Percentiles rank a stretch among this genome's conserved stretches.
These are phyloP conservation scores for Coleophoma eucalyptorum DNA, from an alignment of 2,329 filamentous ascomycete species.

Conservation along the genomic window DNA sequence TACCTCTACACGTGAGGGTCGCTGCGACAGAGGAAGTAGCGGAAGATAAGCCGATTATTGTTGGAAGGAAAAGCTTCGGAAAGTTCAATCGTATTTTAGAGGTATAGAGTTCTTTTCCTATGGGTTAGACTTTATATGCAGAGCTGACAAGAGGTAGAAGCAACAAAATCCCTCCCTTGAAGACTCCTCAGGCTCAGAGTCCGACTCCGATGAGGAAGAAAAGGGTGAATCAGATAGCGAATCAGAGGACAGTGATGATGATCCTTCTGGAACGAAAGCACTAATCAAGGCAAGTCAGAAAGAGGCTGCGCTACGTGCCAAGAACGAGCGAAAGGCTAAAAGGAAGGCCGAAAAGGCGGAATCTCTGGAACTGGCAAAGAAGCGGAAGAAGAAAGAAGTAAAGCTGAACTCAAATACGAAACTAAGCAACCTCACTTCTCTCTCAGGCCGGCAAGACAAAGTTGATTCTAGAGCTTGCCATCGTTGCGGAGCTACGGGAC, in stretches of 20 bases:
- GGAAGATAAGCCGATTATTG: slow-evolving; percentile 26
- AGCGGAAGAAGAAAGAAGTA: slow-evolving; percentile 61
- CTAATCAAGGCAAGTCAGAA: slow-evolving; percentile 40
- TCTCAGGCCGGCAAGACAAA: slow-evolving; percentile 44
- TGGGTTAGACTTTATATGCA: background rate
- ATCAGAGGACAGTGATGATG: slow-evolving; percentile 30
- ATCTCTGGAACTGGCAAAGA: slow-evolving; percentile 48
- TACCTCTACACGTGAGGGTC: slow-evolving; percentile 8
- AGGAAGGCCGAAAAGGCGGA: slow-evolving; percentile 44
- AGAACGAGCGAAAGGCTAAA: slow-evolving; percentile 39
- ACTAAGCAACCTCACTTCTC: slow-evolving; percentile 52
- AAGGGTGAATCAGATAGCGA: slow-evolving; percentile 22
- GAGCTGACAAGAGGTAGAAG: slow-evolving; percentile 25
- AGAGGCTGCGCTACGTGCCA: slow-evolving; percentile 36
- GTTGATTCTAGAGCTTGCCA: slow-evolving; percentile 42
- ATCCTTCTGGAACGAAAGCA: slow-evolving; percentile 32
- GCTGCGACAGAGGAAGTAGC: slow-evolving; percentile 23
- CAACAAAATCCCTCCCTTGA: slow-evolving; percentile 30
- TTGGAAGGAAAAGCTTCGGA: slow-evolving; percentile 45
- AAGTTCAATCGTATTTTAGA: slow-evolving; percentile 38
- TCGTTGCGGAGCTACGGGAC: slow-evolving; percentile 58
- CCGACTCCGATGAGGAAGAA: slow-evolving; percentile 27
- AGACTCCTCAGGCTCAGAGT: slow-evolving; percentile 29
- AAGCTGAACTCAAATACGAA: slow-evolving; percentile 37
- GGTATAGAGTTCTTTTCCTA: slow-evolving; percentile 13